Evolutionary conservation across 140 eudicot species (phyloP).

Genomic region (Oenanthe javanica): DNA sequence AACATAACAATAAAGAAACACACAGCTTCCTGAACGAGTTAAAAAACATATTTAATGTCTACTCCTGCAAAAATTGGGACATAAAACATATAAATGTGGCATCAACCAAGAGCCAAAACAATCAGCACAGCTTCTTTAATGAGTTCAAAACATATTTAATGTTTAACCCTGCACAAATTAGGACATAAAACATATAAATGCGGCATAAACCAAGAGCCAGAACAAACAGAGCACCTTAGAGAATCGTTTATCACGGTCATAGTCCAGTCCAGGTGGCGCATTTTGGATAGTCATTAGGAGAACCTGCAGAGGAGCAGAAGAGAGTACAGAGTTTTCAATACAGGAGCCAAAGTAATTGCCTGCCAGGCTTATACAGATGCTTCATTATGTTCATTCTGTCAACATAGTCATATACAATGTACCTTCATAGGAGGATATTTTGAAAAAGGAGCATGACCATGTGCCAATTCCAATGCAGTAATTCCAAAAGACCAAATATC

Average conservation of each 20-base stretch:
- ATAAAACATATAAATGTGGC: not conserved
- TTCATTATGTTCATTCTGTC: constrained; percentile 1
- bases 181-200: not conserved
- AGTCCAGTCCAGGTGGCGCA: constrained; percentile 99
- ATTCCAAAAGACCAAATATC: constrained; percentile 99
- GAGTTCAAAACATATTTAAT: not conserved
- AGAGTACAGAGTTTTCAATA: not conserved
- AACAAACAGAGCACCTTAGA: constrained; percentile 62
- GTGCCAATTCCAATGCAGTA: constrained; percentile 97
- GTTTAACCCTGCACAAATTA: not conserved
- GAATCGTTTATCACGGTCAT: constrained; percentile 95
- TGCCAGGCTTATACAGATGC: not conserved
- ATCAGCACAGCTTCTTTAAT: not conserved
- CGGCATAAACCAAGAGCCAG: not conserved
- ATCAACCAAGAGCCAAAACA: constrained; percentile 1
- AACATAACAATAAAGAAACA: constrained; percentile 15
- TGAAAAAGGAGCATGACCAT: constrained; percentile 99
- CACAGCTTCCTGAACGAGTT: not conserved
- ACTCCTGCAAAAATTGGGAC: not conserved
- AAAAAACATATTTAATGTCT: not conserved
- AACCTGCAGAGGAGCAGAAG: constrained; percentile 44
- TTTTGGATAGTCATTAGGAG: constrained; percentile 96
- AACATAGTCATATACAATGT: not conserved
- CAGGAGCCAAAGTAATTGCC: not conserved
- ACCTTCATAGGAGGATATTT: constrained; percentile 99